Conservation (phyloP, 2,329 filamentous ascomycete species). For the Xylariaceae sp. region DNA sequence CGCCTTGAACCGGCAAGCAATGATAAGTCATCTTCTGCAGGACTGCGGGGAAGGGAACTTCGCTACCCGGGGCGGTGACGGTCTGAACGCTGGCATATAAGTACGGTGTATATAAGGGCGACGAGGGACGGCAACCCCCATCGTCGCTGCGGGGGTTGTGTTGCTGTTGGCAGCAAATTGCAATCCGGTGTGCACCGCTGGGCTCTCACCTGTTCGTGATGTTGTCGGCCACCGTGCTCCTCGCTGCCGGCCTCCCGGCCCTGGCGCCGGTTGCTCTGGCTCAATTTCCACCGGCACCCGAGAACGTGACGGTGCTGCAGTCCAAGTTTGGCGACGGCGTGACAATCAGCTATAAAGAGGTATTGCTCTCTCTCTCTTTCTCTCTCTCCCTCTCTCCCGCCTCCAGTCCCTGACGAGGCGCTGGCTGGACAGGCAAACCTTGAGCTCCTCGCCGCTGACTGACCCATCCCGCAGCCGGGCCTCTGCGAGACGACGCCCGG, state of each 20-base stretch:
- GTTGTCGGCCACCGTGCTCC: slow-evolving; percentile 1
- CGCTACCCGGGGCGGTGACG: no score
- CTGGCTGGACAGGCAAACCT: background rate
- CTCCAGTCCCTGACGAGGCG: background rate
- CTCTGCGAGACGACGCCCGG: slow-evolving; percentile 46
- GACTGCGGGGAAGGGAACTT: no score
- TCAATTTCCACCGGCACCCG: slow-evolving; percentile 22
- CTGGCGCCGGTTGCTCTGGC: slow-evolving; percentile 12
- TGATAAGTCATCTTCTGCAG: no score
- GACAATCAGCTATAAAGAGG: slow-evolving; percentile 52
- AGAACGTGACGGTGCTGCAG: slow-evolving; percentile 37
- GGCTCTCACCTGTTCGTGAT: no score
- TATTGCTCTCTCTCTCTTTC: slow-evolving; percentile 9
- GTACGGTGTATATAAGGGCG: no score
- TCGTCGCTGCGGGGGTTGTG: no score
- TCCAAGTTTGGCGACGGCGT: slow-evolving; percentile 52
- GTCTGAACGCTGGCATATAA: no score
- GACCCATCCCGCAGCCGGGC: slow-evolving; percentile 38
- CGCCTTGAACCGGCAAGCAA: no score
- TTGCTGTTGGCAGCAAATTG: no score
- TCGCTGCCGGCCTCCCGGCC: slow-evolving; percentile 7
- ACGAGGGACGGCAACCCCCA: no score
- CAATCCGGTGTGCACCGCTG: no score
- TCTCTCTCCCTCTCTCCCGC: background rate
- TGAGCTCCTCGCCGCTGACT: slow-evolving; percentile 1